Percentiles rank a stretch among this genome's conserved stretches.
These are phyloP conservation scores for Clonostachys rosea DNA, from an alignment of 2,329 filamentous ascomycete species.

Conservation along the genomic window DNA sequence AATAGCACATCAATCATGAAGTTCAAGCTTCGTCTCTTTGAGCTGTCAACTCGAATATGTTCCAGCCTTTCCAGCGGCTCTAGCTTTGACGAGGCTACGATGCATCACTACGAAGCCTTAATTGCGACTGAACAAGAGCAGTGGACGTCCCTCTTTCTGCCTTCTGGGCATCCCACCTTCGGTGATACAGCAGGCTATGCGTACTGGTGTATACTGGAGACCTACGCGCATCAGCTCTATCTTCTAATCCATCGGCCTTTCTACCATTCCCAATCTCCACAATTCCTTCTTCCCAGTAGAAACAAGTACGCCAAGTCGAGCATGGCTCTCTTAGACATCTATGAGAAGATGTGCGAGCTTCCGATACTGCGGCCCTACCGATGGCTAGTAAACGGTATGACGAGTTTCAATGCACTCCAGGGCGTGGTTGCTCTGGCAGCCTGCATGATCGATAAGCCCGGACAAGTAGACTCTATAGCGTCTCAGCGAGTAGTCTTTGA, in stretches of 20 bases:
- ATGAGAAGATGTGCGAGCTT: conserved; percentile 7
- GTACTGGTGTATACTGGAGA: conserved; percentile 9
- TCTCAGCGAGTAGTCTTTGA: conserved; percentile 3
- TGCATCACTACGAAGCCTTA: neutral
- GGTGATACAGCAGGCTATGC: conserved; percentile 8
- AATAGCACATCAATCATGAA: conserved; percentile 7
- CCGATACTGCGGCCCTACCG: conserved; percentile 7
- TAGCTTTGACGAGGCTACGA: neutral
- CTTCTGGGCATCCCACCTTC: conserved; percentile 6
- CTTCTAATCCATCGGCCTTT: conserved; percentile 9
- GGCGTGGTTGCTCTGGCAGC: conserved; percentile 9
- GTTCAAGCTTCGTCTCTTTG: conserved; percentile 7
- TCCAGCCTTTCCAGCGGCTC: conserved; percentile 2
- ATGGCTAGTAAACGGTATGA: conserved; percentile 7
- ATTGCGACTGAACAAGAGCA: conserved; percentile 4
- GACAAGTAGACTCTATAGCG: neutral
- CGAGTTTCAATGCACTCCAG: conserved; percentile 6
- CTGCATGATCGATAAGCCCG: conserved; percentile 7
- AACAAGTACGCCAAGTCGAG: conserved; percentile 6
- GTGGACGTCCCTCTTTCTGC: conserved; percentile 7
- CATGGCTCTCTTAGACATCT: conserved; percentile 6
- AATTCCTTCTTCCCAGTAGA: conserved; percentile 4
- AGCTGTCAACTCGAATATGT: conserved; percentile 6
- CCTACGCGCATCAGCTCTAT: conserved; percentile 10
- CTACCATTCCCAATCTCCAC: neutral